Conservation (phyloP, 441 rosid species). For the Kokia cookei region DNA sequence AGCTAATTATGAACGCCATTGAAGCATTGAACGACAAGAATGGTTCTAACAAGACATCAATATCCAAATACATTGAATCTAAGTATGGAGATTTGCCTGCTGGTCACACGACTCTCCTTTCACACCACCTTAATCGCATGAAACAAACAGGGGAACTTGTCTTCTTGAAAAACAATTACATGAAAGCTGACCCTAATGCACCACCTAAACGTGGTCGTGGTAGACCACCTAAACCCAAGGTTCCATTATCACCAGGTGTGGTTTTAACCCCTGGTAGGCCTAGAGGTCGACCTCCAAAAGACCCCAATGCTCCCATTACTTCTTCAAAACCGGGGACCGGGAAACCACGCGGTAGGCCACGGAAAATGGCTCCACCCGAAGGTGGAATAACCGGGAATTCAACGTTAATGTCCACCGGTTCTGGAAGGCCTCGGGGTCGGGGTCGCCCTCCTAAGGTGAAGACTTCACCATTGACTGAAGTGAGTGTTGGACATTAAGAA, state of each 20-base stretch:
- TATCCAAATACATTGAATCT: slow-evolving; percentile 54
- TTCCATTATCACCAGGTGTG: slow-evolving; percentile 1
- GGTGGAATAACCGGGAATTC: slow-evolving; percentile 39
- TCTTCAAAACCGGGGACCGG: slow-evolving; percentile 40
- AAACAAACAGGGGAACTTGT: slow-evolving; percentile 49
- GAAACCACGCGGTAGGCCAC: slow-evolving; percentile 60
- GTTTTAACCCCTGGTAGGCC: slow-evolving; percentile 26
- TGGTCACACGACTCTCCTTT: slow-evolving; percentile 38
- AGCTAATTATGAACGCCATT: slow-evolving; percentile 57
- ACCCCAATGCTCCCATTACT: slow-evolving; percentile 43
- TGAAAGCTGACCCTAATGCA: slow-evolving; percentile 43
- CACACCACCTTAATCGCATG: slow-evolving; percentile 57
- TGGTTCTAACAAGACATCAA: slow-evolving; percentile 65
- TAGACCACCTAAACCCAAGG: slow-evolving; percentile 62
- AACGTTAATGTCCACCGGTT: neutral
- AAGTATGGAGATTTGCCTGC: slow-evolving; percentile 51
- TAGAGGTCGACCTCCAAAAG: slow-evolving; percentile 60
- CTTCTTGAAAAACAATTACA: slow-evolving; percentile 65
- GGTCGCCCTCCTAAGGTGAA: slow-evolving; percentile 66
- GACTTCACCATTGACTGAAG: slow-evolving; percentile 29
- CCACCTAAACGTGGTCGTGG: slow-evolving; percentile 72
- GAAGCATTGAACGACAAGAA: slow-evolving; percentile 38
- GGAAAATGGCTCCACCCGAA: slow-evolving; percentile 45
- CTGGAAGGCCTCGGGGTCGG: slow-evolving; percentile 50
- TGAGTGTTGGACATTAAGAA: slow-evolving; percentile 35